These are phyloP conservation scores for Tulasnella sp. DNA, from an alignment of 768 basidiomycete species.

Conservation along the genomic window DNA sequence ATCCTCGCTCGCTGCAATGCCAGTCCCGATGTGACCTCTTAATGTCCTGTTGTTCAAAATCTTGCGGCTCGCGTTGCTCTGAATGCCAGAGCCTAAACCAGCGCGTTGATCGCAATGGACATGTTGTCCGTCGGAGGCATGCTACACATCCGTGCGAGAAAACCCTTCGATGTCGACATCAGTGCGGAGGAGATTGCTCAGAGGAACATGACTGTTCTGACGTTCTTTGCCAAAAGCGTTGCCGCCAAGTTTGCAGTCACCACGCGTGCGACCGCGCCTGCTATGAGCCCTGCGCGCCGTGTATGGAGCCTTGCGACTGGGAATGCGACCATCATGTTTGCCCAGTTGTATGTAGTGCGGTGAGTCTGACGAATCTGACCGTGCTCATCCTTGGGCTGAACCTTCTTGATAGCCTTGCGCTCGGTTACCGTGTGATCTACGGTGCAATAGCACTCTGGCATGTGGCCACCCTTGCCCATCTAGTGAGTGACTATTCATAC, in stretches of 20 bases:
- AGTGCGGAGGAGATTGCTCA: conserved; percentile 55
- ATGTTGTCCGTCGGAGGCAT: conserved; percentile 44
- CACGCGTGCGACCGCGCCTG: conserved; percentile 55
- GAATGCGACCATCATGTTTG: conserved; percentile 59
- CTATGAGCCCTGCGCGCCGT: conserved; percentile 61
- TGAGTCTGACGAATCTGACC: conserved; percentile 45
- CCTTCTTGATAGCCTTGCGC: conserved; percentile 56
- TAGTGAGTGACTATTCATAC: conserved; percentile 47
- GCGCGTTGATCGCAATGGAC: neutral
- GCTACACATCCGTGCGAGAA: conserved; percentile 55
- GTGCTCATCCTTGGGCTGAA: neutral
- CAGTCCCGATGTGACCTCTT: conserved; percentile 48
- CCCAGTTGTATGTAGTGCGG: conserved; percentile 69
- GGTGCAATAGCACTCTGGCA: conserved; percentile 51
- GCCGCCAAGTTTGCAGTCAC: conserved; percentile 61
- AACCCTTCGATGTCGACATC: conserved; percentile 59
- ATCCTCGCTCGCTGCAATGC: conserved; percentile 51
- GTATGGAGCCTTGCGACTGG: conserved; percentile 66
- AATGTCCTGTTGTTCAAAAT: conserved; percentile 59
- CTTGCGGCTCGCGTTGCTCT: conserved; percentile 55
- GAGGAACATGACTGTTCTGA: conserved; percentile 54
- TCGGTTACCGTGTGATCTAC: conserved; percentile 64
- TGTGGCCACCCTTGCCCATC: conserved; percentile 74
- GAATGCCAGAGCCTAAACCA: conserved; percentile 50
- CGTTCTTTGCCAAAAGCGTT: conserved; percentile 49